Base-by-base conservation (phyloP, 805 yeast genomes). In the Isabelozyma gotoi region DNA sequence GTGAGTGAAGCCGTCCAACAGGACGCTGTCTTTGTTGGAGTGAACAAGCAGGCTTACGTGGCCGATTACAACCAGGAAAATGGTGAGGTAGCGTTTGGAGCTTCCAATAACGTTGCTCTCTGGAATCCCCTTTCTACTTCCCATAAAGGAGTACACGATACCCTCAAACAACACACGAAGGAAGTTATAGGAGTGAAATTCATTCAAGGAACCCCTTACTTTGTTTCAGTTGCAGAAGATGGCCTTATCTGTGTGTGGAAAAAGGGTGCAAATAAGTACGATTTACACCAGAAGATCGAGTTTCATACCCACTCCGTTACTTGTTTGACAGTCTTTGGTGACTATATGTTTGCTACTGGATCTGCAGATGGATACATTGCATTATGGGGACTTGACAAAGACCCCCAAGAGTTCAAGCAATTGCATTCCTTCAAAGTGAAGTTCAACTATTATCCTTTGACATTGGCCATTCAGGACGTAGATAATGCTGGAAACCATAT, bases 191-290 rank as follows among this genome's bases (percentile, higher is more conserved):
- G 84, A 44, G 88, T 88, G 10, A 75, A 74, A 48, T 63, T 77
- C 33, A 55, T 80, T 15, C 80, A 77, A 1, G 57, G 56, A 1
- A 63, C 78, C 0, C 58, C 71, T 0, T 60, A 52, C 20, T 58
- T 88, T 44, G 68, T 87, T 0, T 77, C 89, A 3, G 80, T 84
- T 0, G 78, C 85, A 2, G 91, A 86, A 48, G 96, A 89, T 55
- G 76, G 78, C 6, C 59, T 65, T 4, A 68, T 88, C 1, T 74
- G 71, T 45, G 57, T 88, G 3, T 88, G 96, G 96, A 62, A 66
- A 40, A 65, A 49, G 14, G 41, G 19, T 2, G 46, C 42, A 1
- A 47, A 46, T 0, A 50, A 57, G 0, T 68, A 76, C 44, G 44
- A 38, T 7, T 46, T 66, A 21, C 42, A 38, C 19, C 74, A 73